Base-by-base conservation (phyloP, 1,284 basidiomycete genomes). In the Naganishia liquefaciens region DNA sequence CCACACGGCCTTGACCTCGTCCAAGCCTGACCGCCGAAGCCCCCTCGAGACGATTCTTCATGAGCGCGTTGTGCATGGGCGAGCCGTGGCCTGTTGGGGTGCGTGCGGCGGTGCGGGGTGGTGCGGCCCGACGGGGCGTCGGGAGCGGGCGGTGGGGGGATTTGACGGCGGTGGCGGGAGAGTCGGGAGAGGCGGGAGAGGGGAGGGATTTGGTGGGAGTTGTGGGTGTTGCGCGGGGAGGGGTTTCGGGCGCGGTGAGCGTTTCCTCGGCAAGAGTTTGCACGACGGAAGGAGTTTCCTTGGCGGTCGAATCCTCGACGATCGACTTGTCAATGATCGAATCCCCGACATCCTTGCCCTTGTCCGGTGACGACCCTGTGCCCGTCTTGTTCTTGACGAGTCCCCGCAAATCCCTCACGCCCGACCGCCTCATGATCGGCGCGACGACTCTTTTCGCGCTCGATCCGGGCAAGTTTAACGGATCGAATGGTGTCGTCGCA, bases 41-140 rank as follows among this genome's bases (percentile, higher is more conserved):
- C 6, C 21, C 15, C 42, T 62, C 51, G 7, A 62, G 25, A 21
- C 23, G 42, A 21, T 27, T 40, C 42, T 62, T 54, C 60, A 62
- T 62, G 28, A 62, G 40, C 27, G 39, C 42, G 50, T 46, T 52
- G 50, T 62, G 60, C 51, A 62, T 52, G 25, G 60, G 60, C 25
- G 60, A 62, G 2, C 49, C 60, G 10, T 62, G 49, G 27, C 50
- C 49, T 13, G 60, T 62, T 9, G 50, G 60, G 9, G 60, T 62
- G 7, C 46, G 44, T 37, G 47, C 47, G 13, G 57, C 21, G 58
- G 42, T 47, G 27, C 58, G 58, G 10, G 37, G 33, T 37, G 47
- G 30, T 42, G 47, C 7, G 28, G 43, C 5, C 43, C 40, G n/a
- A 42, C 40, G 43, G 37, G 54, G 27, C 21, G 50, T 25, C 33